These are phyloP conservation scores for Litchi chinensis DNA, from an alignment of 345 rosid genomes.

Conservation along the genomic window DNA sequence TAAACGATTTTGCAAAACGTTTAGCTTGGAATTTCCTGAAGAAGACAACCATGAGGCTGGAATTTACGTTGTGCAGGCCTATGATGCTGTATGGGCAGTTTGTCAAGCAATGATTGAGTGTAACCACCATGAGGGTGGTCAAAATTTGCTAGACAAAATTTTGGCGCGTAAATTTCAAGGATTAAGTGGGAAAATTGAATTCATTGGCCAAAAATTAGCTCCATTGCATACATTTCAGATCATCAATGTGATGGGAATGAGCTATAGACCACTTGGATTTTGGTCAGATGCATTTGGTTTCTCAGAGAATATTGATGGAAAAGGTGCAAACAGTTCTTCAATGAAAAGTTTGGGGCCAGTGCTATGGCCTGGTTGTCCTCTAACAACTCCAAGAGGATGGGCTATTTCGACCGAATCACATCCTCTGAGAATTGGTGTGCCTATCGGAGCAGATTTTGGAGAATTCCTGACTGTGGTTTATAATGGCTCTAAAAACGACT, in stretches of 20 bases:
- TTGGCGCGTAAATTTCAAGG: too few relatives aligned
- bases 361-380: constrained; percentile 32
- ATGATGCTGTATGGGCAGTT: constrained; percentile 24
- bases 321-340: neutral
- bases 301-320: constrained; percentile 6
- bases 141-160: too few relatives aligned
- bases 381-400: constrained; percentile 30
- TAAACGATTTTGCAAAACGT: constrained; percentile 19
- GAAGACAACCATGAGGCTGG: constrained; percentile 32
- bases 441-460: constrained; percentile 11
- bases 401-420: neutral
- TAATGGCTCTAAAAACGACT: neutral
- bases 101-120: constrained; percentile 20
- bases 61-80: constrained; percentile 29
- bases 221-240: constrained; percentile 12
- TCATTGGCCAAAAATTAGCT: constrained; percentile 9
- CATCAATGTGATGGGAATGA: constrained; percentile 27
- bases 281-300: constrained; percentile 14
- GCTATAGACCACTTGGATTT: constrained; percentile 27
- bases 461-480: neutral
- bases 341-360: constrained; percentile 29
- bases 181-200: constrained; percentile 12
- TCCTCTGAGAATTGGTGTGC: constrained; percentile 34
- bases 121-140: too few relatives aligned
- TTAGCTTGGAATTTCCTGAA: constrained; percentile 19